Evolutionary conservation across 345 rosid species (phyloP).

Genomic region (Viola odorata): DNA sequence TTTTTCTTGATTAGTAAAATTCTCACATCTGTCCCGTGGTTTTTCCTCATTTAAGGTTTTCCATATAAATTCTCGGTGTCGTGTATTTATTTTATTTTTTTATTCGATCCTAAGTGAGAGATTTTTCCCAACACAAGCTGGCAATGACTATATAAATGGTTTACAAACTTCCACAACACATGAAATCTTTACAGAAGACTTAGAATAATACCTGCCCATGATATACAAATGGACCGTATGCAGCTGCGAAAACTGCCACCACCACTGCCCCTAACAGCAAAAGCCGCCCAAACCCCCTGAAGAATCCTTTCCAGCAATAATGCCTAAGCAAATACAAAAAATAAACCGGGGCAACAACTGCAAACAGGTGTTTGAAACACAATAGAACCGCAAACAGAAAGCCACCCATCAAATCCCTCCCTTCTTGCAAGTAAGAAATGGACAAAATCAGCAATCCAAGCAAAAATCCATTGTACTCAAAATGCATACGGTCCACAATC

Average conservation of each 20-base stretch:
- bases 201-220: conserved; percentile 55
- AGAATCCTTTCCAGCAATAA: conserved; percentile 67
- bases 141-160: too few relatives aligned
- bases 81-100: too few relatives aligned
- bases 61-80: too few relatives aligned
- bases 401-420: conserved; percentile 80
- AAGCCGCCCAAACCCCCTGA: conserved; percentile 49
- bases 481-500: conserved; percentile 89
- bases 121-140: too few relatives aligned
- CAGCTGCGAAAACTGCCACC: conserved; percentile 53
- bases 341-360: conserved; percentile 90
- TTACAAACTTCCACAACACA: too few relatives aligned
- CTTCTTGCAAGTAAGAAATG: conserved; percentile 67
- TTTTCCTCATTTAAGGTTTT: too few relatives aligned
- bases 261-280: conserved; percentile 53
- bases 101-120: too few relatives aligned
- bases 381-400: conserved; percentile 63
- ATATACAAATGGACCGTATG: conserved; percentile 75
- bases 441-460: conserved; percentile 73
- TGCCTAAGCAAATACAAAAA: conserved; percentile 77
- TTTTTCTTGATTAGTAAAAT: too few relatives aligned
- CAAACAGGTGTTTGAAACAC: conserved; percentile 92
- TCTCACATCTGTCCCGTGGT: too few relatives aligned
- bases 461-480: conserved; percentile 89
- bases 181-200: background rate